phyloP scores from a whole-genome alignment of 1,284 basidiomycete genomes.

The Ceratobasidium theobromae region DNA sequence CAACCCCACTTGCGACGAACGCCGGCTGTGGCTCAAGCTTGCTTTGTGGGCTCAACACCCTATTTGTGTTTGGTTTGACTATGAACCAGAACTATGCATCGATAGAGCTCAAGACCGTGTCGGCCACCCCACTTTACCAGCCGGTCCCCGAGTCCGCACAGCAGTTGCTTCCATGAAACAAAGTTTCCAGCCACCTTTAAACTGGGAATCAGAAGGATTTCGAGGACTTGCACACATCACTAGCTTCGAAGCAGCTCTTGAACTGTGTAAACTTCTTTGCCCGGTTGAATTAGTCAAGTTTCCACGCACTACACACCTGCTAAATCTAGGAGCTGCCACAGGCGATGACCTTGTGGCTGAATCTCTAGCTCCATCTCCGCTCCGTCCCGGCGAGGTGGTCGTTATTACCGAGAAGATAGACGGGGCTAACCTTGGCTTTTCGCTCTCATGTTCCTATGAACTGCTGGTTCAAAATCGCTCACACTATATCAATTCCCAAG shows the following conservation, averaged over 20 bases:
- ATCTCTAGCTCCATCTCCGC: conserved; percentile 30
- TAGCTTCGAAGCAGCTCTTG: conserved; percentile 54
- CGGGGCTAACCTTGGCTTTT: conserved; percentile 67
- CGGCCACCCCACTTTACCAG: conserved; percentile 60
- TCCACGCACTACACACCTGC: conserved; percentile 59
- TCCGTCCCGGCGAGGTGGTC: conserved; percentile 40
- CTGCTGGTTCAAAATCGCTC: conserved; percentile 64
- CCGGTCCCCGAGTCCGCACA: conserved; percentile 55
- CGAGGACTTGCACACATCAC: conserved; percentile 50
- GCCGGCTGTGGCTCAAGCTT: conserved; percentile 54
- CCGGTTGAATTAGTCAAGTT: conserved; percentile 55
- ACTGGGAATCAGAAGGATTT: conserved; percentile 49
- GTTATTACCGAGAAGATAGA: conserved; percentile 65
- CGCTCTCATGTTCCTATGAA: conserved; percentile 52
- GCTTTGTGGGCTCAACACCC: conserved; percentile 51
- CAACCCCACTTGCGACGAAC: conserved; percentile 52
- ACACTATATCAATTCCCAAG: conserved; percentile 56
- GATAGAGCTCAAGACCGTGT: conserved; percentile 57
- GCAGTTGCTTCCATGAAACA: conserved; percentile 58
- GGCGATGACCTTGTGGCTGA: conserved; percentile 51
- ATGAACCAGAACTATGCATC: conserved; percentile 51
- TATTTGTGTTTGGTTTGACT: conserved; percentile 60
- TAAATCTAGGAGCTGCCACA: conserved; percentile 58
- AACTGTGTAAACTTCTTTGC: conserved; percentile 52
- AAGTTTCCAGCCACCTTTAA: conserved; percentile 47